Percentiles rank a stretch among this genome's conserved stretches.
Conservation (phyloP, 208 protist genomes). For the Acanthamoeba sp. region DNA sequence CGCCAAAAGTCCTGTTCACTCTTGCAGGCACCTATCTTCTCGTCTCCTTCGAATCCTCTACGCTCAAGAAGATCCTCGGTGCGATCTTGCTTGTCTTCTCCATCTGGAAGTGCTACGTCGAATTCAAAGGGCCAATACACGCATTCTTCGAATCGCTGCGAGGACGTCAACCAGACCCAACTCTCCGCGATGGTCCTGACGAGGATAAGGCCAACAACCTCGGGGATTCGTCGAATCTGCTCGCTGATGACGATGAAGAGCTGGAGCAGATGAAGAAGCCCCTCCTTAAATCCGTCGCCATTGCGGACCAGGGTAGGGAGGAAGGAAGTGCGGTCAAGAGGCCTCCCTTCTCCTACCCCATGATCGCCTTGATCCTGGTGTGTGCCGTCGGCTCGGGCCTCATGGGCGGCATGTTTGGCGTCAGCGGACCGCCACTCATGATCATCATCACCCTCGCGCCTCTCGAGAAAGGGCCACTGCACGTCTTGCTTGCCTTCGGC, state of each 20-base stretch:
- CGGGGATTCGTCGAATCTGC: background rate
- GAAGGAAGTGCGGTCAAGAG: background rate
- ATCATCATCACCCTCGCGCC: slow-evolving; percentile 27
- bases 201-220: background rate
- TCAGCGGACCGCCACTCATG: slow-evolving; percentile 32
- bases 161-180: background rate
- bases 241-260: background rate
- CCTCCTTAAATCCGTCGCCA: background rate
- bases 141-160: background rate
- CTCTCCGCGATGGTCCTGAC: background rate
- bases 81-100: slow-evolving; percentile 44
- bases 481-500: background rate
- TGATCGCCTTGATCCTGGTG: background rate
- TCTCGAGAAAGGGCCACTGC: slow-evolving; percentile 42
- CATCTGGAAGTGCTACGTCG: slow-evolving; percentile 32
- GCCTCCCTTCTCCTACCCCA: background rate
- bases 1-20: background rate
- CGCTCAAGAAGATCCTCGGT: slow-evolving; percentile 20
- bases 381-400: slow-evolving; percentile 12
- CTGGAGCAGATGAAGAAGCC: background rate
- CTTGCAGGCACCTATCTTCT: slow-evolving; percentile 1
- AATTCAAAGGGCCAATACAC: background rate
- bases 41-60: background rate
- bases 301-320: background rate
- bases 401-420: slow-evolving; percentile 21